phyloP scores from a whole-genome alignment of 805 yeast species.

The Kodamaea lidongshanica region DNA sequence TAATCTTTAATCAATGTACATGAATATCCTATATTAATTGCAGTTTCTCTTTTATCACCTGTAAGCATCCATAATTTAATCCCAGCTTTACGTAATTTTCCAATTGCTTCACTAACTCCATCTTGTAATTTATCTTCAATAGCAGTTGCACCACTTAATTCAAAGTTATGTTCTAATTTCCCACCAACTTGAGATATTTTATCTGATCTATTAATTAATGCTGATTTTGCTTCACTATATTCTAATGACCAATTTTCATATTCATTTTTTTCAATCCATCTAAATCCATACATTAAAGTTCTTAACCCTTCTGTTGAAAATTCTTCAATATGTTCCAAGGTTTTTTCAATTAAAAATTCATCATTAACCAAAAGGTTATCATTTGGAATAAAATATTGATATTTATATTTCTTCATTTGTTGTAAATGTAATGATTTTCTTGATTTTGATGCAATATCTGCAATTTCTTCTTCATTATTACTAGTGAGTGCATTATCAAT shows the following conservation, averaged over 20 bases:
- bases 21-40: constrained; percentile 93
- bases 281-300: constrained; percentile 77
- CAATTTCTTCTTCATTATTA: constrained; percentile 46
- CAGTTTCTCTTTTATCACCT: constrained; percentile 97
- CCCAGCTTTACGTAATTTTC: constrained; percentile 85
- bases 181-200: constrained; percentile 71
- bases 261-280: constrained; percentile 54
- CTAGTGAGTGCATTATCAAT: constrained; percentile 45
- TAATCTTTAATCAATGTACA: constrained; percentile 90
- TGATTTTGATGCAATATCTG: constrained; percentile 46
- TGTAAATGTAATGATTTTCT: constrained; percentile 54
- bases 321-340: constrained; percentile 86
- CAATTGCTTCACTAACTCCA: constrained; percentile 96
- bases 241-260: constrained; percentile 62
- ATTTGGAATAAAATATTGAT: constrained; percentile 26
- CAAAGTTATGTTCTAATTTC: constrained; percentile 60
- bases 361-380: constrained; percentile 64
- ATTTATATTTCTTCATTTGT: constrained; percentile 50
- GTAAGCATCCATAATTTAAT: constrained; percentile 97
- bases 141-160: constrained; percentile 86
- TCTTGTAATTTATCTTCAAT: constrained; percentile 94
- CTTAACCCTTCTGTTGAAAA: constrained; percentile 93
- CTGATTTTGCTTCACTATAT: constrained; percentile 71
- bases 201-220: constrained; percentile 59
- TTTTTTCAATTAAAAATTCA: constrained; percentile 71